Conservation (phyloP, 192 early-diverging fungal genomes). For the Coemansia sp. region DNA sequence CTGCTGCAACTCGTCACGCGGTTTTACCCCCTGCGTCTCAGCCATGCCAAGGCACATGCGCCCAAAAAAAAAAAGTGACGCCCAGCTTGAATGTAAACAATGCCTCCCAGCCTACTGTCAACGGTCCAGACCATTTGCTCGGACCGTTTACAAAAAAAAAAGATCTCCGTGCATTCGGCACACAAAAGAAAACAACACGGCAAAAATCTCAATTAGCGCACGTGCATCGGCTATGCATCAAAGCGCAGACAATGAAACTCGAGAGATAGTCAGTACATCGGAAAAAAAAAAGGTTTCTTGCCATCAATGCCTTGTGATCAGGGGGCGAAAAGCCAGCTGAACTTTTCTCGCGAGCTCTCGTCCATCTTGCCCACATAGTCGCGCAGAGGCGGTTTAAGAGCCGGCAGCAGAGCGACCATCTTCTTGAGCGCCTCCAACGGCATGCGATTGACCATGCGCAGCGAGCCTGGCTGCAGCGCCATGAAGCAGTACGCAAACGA, state of each 20-base stretch:
- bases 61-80: background rate
- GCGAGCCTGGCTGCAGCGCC: constrained; percentile 29
- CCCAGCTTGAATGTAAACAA: background rate
- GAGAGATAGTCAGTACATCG: background rate
- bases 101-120: background rate
- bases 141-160: constrained; percentile 6
- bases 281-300: background rate
- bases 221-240: constrained; percentile 2
- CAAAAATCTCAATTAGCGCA: background rate
- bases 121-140: background rate
- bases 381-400: constrained; percentile 5
- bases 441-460: constrained; percentile 28
- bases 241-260: background rate
- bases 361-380: constrained; percentile 44
- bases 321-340: constrained; percentile 31
- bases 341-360: constrained; percentile 18
- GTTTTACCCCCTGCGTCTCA: background rate
- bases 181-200: background rate
- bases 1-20: background rate
- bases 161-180: background rate
- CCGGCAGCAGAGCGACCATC: constrained; percentile 18
- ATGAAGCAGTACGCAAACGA: constrained; percentile 24
- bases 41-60: no score
- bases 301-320: background rate
- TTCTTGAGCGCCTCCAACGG: constrained; percentile 25